Evolutionary conservation across 257 asterid genomes (phyloP).

Genomic region (Nicotiana noctiflora): DNA sequence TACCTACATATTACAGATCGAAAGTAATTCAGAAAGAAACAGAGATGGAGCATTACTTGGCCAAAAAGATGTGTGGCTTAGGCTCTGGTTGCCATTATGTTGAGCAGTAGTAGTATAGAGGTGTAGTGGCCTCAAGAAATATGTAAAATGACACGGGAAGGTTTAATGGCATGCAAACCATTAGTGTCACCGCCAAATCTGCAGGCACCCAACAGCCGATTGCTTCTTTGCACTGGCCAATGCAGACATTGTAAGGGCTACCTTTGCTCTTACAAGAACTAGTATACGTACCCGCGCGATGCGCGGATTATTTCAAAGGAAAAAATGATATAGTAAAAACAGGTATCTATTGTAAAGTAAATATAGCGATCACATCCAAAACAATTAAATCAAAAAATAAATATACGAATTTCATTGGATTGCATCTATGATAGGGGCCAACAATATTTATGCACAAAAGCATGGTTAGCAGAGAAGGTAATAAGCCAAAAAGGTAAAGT

Average conservation of each 20-base stretch:
- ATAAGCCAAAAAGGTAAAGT: no score
- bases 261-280: conserved; percentile 33
- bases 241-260: conserved; percentile 32
- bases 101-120: neutral
- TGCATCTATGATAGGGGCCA: no score
- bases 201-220: neutral
- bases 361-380: no score
- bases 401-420: no score
- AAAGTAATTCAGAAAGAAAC: neutral
- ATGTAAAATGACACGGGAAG: conserved; percentile 57
- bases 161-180: conserved; percentile 46
- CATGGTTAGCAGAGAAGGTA: no score
- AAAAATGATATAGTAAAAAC: no score
- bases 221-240: conserved; percentile 35
- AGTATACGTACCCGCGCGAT: no score
- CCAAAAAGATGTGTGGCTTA: neutral
- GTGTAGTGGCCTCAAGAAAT: conserved; percentile 1
- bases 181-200: conserved; percentile 51
- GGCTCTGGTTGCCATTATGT: neutral
- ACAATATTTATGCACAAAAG: no score
- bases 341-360: no score
- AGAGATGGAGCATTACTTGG: neutral
- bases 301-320: no score
- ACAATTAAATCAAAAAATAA: no score
- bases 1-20: neutral